phyloP scores from a whole-genome alignment of 2,329 filamentous ascomycete genomes.

The Ceratocystis albifundus region DNA sequence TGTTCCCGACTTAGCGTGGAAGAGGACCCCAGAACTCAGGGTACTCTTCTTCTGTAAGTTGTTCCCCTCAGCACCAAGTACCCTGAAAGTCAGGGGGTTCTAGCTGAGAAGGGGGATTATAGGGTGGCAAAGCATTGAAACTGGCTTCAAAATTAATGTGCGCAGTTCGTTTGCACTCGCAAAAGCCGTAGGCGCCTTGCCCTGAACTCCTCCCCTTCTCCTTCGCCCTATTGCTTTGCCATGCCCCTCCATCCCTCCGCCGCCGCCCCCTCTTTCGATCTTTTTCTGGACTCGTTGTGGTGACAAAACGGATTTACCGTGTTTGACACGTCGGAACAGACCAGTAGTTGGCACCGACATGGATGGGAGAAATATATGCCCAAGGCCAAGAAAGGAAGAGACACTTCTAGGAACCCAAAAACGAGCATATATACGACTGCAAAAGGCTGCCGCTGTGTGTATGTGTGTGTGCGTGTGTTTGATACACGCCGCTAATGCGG shows the following conservation, averaged over 20 bases:
- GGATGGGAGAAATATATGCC: not conserved
- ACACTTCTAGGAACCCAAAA: not conserved
- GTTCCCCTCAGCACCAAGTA: not conserved
- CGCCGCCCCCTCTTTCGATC: not conserved
- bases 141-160: no score
- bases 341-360: constrained; percentile 1
- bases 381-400: not conserved
- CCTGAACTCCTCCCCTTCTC: no score
- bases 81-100: not conserved
- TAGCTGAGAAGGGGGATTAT: not conserved
- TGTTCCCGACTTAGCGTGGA: no score
- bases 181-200: no score
- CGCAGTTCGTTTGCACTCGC: no score
- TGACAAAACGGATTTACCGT: constrained; percentile 4
- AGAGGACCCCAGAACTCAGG: not conserved
- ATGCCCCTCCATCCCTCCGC: not conserved
- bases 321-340: constrained; percentile 2
- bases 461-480: no score
- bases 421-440: not conserved
- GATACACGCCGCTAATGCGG: no score
- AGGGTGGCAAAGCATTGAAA: not conserved
- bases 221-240: not conserved
- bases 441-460: no score
- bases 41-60: not conserved
- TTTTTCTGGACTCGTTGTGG: not conserved